These are phyloP conservation scores for Diaporthe citrichinensis DNA, from an alignment of 2,329 filamentous ascomycete species.

Conservation along the genomic window DNA sequence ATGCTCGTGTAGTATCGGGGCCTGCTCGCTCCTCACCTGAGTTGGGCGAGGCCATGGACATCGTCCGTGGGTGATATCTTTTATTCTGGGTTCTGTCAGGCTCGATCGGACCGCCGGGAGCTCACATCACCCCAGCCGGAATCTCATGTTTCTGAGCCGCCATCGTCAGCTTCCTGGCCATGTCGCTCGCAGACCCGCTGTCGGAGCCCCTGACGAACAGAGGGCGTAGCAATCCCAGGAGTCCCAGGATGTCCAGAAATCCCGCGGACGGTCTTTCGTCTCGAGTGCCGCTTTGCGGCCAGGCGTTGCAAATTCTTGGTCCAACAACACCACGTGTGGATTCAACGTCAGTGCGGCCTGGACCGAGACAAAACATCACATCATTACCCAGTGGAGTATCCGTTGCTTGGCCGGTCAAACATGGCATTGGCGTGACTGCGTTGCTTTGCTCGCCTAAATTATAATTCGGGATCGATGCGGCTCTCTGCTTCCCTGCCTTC, in stretches of 20 bases:
- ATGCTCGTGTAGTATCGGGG: background rate
- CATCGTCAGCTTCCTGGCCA: slow-evolving; percentile 33
- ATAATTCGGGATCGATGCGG: slow-evolving; percentile 27
- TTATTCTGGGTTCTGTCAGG: background rate
- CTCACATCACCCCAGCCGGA: slow-evolving; percentile 23
- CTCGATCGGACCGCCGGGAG: background rate
- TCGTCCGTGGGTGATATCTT: slow-evolving; percentile 21
- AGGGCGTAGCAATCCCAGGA: background rate
- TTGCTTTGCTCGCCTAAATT: slow-evolving; percentile 42
- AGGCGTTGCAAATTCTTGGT: slow-evolving; percentile 28
- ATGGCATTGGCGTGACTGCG: slow-evolving; percentile 40
- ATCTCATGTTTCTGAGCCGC: slow-evolving; percentile 40
- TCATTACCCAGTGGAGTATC: slow-evolving; percentile 39
- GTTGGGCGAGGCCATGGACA: slow-evolving; percentile 22
- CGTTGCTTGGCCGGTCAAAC: slow-evolving; percentile 33
- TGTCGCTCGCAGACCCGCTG: slow-evolving; percentile 37
- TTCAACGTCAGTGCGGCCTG: slow-evolving; percentile 35
- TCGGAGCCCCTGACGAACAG: slow-evolving; percentile 37
- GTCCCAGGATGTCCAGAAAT: slow-evolving; percentile 21
- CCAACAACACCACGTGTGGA: slow-evolving; percentile 35
- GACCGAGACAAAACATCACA: slow-evolving; percentile 39
- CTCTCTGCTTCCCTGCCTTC: slow-evolving; percentile 3
- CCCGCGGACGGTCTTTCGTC: slow-evolving; percentile 13
- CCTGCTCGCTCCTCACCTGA: slow-evolving; percentile 27
- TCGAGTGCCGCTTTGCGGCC: slow-evolving; percentile 24